These are phyloP conservation scores for Fusarium longipes DNA, from an alignment of 2,329 filamentous ascomycete species.

Conservation along the genomic window DNA sequence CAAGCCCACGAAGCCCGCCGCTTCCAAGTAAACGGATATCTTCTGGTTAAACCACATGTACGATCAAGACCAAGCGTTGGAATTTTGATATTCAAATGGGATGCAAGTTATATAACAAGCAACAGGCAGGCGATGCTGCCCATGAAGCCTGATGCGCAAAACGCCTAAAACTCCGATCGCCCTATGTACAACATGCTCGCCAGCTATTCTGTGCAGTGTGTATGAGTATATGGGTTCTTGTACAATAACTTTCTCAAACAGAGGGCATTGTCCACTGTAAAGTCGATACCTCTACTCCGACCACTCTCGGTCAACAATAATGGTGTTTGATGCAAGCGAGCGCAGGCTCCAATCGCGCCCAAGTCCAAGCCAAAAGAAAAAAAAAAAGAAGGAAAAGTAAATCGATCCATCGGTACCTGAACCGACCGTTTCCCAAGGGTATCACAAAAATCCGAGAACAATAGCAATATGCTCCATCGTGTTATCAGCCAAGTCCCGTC, in stretches of 20 bases:
- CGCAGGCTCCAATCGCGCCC: conserved; percentile 30
- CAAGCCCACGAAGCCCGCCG: conserved; percentile 64
- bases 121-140: conserved; percentile 29
- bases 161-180: conserved; percentile 35
- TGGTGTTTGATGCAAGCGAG: conserved; percentile 21
- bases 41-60: conserved; percentile 1
- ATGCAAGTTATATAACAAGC: conserved; percentile 16
- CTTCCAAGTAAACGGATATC: conserved; percentile 47
- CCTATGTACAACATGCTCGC: conserved; percentile 41
- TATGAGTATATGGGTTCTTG: conserved; percentile 39
- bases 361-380: conserved; percentile 36
- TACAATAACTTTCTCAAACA: conserved; percentile 40
- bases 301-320: conserved; percentile 22
- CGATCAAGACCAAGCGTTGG: conserved; percentile 16
- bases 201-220: conserved; percentile 36
- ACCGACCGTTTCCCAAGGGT: conserved; percentile 50
- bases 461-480: conserved; percentile 43
- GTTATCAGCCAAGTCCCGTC: conserved; percentile 39
- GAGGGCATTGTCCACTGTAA: conserved; percentile 23
- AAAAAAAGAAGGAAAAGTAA: conserved; percentile 6
- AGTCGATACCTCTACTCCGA: conserved; percentile 34
- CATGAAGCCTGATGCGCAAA: conserved; percentile 32
- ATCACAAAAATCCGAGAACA: conserved; percentile 53
- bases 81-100: conserved; percentile 1
- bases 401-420: conserved; percentile 39